A percentile compares a stretch with the other conserved stretches of the same genome.
Evolutionary conservation across 1,139 yeast species (phyloP).

Genomic region (Sugiyamaella japonica): DNA sequence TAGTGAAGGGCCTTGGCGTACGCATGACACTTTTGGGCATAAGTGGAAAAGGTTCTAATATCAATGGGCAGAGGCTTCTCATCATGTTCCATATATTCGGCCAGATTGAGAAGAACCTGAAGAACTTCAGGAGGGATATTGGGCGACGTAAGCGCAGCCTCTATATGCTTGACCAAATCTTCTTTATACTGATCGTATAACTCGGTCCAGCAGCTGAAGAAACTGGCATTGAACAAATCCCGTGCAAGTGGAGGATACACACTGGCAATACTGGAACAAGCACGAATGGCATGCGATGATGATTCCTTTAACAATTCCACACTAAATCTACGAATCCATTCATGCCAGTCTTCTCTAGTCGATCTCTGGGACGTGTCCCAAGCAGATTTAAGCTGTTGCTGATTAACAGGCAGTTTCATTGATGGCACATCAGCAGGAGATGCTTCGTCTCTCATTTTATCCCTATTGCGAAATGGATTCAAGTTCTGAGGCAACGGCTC

Average conservation of each 20-base stretch:
- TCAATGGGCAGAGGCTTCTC: constrained; percentile 92
- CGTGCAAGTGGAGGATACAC: constrained; percentile 87
- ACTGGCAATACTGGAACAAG: constrained; percentile 88
- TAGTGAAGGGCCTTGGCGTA: constrained; percentile 97
- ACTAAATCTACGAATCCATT: constrained; percentile 88
- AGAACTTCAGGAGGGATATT: constrained; percentile 95
- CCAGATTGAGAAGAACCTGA: constrained; percentile 82
- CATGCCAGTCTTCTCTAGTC: constrained; percentile 96
- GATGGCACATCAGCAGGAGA: constrained; percentile 67
- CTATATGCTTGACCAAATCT: constrained; percentile 80
- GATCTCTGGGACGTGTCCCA: constrained; percentile 93
- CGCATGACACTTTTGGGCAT: constrained; percentile 95
- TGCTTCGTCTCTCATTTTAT: constrained; percentile 54
- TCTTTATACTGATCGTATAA: constrained; percentile 90
- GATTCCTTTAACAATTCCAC: constrained; percentile 87
- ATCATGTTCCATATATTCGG: constrained; percentile 97
- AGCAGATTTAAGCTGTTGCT: constrained; percentile 70
- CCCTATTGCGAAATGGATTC: constrained; percentile 53
- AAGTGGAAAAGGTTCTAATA: constrained; percentile 82
- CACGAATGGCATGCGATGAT: constrained; percentile 92
- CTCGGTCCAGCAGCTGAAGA: constrained; percentile 95
- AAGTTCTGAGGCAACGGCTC: constrained; percentile 84
- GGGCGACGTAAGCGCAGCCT: constrained; percentile 84
- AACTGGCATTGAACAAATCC: constrained; percentile 90
- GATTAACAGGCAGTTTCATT: constrained; percentile 77